Base-by-base conservation (phyloP, 352 stramenopile genomes). In the Globisporangium cylindrosporum region DNA sequence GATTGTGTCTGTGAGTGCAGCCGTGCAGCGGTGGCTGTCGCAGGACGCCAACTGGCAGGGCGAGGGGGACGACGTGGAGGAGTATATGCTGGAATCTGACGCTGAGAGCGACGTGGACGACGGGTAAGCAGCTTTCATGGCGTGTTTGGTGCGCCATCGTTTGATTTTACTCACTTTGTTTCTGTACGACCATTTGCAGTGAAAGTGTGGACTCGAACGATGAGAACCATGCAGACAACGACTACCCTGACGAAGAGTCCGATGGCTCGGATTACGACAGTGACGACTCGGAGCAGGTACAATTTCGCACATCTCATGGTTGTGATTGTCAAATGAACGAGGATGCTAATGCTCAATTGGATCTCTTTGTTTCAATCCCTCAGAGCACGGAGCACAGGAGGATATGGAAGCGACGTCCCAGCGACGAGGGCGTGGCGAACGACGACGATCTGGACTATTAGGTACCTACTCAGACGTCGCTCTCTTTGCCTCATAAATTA, bases 171-270 rank as follows among this genome's bases (percentile, higher is more conserved):
- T 59, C 54, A 48, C 58, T 29, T 34, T 65, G 14, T 56, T 4
- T 9, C 29, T 27, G 22, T 54, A 25, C 48, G 18, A 18, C 0
- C 15, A 54, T 73, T 25, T 59, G 24, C 73, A 91, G 82, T 64
- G 84, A 90, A 38, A 92, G 86, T 57, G 81, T 90, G 53, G 86
- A 95, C 64, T 95, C 88, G 34, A 95, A 95, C 60, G 86, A 95
- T 46, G 88, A 95, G 55, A 86, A 90, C 70, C 79, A 93, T 36
- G 76, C 66, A 14, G 78, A 79, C 34, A 95, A 95, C 62, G 88
- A 95, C 66, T 95, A 95, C 65, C 88, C 88, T 8, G 88, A 95
- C 57, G 88, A 95, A 77, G 86, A 92, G 70, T 89, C 80, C 18
- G 65, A 65, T 7, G 74, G 34, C 22, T 80, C 65, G 0, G 71